phyloP scores from a whole-genome alignment of 352 stramenopile genomes.

The Phytophthora boehmeriae region DNA sequence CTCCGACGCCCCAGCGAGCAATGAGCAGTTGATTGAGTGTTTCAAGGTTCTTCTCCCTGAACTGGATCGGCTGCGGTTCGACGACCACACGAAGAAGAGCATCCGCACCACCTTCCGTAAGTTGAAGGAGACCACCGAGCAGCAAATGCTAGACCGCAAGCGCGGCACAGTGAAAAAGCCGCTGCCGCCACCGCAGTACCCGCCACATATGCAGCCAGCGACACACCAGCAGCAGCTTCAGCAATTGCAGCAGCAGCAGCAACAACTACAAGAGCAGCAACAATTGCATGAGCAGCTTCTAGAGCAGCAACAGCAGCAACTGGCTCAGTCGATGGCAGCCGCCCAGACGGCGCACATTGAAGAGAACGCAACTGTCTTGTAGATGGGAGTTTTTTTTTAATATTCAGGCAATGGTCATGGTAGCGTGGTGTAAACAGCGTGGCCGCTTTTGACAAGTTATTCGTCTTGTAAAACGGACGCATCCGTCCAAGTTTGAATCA shows the following conservation, averaged over 20 bases:
- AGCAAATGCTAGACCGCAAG: slow-evolving; percentile 39
- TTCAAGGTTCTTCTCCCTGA: slow-evolving; percentile 58
- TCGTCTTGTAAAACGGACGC: not conserved
- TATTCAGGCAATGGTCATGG: not conserved
- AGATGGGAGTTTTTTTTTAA: slow-evolving; percentile 6
- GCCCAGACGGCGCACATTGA: slow-evolving; percentile 29
- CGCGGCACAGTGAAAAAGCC: slow-evolving; percentile 33
- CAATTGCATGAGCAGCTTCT: slow-evolving; percentile 40
- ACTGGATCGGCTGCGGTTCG: slow-evolving; percentile 57
- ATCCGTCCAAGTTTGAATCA: not conserved
- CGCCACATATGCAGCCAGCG: slow-evolving; percentile 22
- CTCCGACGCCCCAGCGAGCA: slow-evolving; percentile 32
- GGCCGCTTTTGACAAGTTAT: not conserved
- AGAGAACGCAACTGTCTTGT: slow-evolving; percentile 35
- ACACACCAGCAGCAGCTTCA: slow-evolving; percentile 33
- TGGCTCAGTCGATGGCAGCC: slow-evolving; percentile 19
- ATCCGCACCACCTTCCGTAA: slow-evolving; percentile 58
- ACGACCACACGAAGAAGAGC: slow-evolving; percentile 65
- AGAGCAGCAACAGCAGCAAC: slow-evolving; percentile 29
- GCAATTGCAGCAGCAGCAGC: slow-evolving; percentile 31
- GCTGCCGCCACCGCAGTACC: slow-evolving; percentile 8
- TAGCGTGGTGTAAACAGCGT: no score
- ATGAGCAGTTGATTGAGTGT: slow-evolving; percentile 54
- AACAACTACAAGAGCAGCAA: slow-evolving; percentile 31
- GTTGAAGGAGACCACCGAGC: slow-evolving; percentile 49